These are phyloP conservation scores for Emericellopsis terricola DNA, from an alignment of 495 filamentous ascomycete genomes.

Conservation along the genomic window DNA sequence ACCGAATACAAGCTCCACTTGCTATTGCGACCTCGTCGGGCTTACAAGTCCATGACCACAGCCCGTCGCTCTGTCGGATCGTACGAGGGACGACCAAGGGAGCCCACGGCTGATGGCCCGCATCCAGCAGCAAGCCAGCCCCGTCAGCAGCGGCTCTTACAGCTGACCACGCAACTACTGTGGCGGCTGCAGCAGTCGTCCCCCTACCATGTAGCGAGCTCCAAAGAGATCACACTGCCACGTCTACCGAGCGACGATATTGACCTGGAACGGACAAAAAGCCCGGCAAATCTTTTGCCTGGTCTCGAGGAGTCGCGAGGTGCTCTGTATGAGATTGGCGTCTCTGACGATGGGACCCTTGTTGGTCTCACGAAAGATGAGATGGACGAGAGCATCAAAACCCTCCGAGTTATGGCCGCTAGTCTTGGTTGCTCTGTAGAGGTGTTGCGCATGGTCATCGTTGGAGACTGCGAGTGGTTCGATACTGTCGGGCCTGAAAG, in stretches of 20 bases:
- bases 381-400: conserved; percentile 73
- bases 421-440: conserved; percentile 82
- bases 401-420: conserved; percentile 72
- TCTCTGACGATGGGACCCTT: conserved; percentile 84
- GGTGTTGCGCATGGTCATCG: conserved; percentile 62
- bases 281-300: conserved; percentile 47
- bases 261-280: conserved; percentile 32
- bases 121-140: conserved; percentile 30
- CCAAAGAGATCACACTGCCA: conserved; percentile 48
- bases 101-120: conserved; percentile 25
- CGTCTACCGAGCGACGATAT: conserved; percentile 44
- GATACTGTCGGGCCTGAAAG: conserved; percentile 15
- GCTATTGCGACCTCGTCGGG: conserved; percentile 61
- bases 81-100: conserved; percentile 9
- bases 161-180: conserved; percentile 83
- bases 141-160: conserved; percentile 68
- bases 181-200: conserved; percentile 94
- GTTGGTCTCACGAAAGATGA: conserved; percentile 83
- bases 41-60: conserved; percentile 42
- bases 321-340: conserved; percentile 90
- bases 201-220: conserved; percentile 67
- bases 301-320: conserved; percentile 85
- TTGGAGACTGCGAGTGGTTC: conserved; percentile 72
- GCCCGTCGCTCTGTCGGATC: conserved; percentile 24
- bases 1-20: conserved; percentile 95